These are phyloP conservation scores for Ceratobasidium theobromae DNA, from an alignment of 1,284 basidiomycete species.

Conservation along the genomic window DNA sequence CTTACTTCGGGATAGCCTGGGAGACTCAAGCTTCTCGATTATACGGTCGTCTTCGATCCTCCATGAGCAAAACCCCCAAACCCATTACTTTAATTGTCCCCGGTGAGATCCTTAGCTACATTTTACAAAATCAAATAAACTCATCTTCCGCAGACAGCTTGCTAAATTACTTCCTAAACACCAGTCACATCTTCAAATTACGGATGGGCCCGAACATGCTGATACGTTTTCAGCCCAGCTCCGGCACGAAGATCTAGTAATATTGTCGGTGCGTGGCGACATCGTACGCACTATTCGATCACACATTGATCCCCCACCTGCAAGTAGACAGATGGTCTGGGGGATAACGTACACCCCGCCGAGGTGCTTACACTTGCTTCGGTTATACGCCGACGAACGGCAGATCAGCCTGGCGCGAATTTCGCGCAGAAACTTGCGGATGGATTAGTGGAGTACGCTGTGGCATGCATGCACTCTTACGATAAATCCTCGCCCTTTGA, in stretches of 20 bases:
- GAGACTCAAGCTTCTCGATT: conserved; percentile 83
- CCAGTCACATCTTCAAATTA: conserved; percentile 39
- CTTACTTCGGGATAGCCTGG: conserved; percentile 55
- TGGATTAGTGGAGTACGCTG: conserved; percentile 67
- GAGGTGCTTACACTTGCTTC: conserved; percentile 70
- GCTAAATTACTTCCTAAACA: conserved; percentile 58
- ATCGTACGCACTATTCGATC: conserved; percentile 31
- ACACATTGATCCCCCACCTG: background rate
- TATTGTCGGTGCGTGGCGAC: conserved; percentile 57
- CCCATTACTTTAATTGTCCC: conserved; percentile 83
- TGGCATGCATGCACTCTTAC: conserved; percentile 64
- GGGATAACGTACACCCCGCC: conserved; percentile 79
- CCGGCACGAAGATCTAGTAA: conserved; percentile 70
- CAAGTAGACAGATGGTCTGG: conserved; percentile 77
- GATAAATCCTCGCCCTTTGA: conserved; percentile 69
- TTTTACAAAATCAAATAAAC: conserved; percentile 36
- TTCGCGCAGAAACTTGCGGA: conserved; percentile 72
- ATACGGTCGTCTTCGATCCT: conserved; percentile 68
- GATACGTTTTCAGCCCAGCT: conserved; percentile 64
- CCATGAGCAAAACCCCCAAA: conserved; percentile 65
- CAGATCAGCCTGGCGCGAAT: conserved; percentile 36
- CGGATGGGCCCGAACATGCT: conserved; percentile 66
- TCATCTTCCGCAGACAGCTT: conserved; percentile 55
- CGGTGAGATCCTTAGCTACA: conserved; percentile 48
- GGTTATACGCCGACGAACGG: conserved; percentile 54